phyloP scores from a whole-genome alignment of 2,329 filamentous ascomycete genomes.

The Aureobasidium sp. region DNA sequence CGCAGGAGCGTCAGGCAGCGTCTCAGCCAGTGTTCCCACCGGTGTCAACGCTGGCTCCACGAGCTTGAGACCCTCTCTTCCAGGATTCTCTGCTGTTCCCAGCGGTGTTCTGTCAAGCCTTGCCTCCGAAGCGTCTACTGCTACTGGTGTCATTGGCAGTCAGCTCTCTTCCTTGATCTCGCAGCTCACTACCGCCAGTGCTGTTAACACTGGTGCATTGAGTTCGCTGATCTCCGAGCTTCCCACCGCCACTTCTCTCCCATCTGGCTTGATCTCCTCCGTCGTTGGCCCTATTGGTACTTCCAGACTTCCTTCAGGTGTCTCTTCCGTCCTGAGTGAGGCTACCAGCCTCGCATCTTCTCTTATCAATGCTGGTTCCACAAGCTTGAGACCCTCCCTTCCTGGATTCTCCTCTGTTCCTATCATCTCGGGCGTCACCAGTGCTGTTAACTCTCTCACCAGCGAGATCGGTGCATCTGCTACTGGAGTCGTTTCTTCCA shows the following conservation, averaged over 20 bases:
- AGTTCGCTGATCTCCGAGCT: not conserved
- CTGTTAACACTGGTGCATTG: not conserved
- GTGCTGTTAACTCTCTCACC: not conserved
- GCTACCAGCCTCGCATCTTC: not conserved
- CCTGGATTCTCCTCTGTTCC: too few relatives aligned
- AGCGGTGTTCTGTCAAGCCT: not conserved
- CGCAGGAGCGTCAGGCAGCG: not conserved
- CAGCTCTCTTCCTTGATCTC: slow-evolving; percentile 3
- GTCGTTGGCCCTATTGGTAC: not conserved
- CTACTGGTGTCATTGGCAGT: not conserved
- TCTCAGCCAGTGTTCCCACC: not conserved
- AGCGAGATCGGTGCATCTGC: not conserved
- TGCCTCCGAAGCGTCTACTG: not conserved
- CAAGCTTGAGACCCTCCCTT: too few relatives aligned
- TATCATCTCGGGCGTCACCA: not conserved
- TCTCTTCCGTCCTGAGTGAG: not conserved
- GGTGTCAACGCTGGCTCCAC: not conserved
- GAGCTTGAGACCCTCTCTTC: too few relatives aligned
- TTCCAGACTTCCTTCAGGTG: not conserved
- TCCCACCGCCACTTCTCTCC: not conserved
- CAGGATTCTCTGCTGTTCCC: not conserved
- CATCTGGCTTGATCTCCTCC: not conserved
- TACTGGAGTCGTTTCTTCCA: not conserved
- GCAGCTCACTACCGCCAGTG: not conserved
- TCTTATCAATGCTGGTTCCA: too few relatives aligned